Conservation (phyloP, 2,329 filamentous ascomycete genomes). For the Chaetomiaceae sp. region DNA sequence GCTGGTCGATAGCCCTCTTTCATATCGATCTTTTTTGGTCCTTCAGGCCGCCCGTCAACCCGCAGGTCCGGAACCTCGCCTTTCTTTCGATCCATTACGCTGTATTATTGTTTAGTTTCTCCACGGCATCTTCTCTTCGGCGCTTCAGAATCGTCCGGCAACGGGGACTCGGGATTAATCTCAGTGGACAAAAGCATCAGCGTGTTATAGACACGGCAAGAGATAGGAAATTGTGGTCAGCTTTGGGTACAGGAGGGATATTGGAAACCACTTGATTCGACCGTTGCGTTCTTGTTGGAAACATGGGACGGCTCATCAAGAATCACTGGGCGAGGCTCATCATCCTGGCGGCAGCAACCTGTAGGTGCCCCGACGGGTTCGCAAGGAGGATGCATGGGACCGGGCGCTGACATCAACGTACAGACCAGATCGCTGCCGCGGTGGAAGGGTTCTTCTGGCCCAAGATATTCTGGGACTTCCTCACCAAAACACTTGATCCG, state of each 20-base stretch:
- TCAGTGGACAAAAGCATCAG: constrained; percentile 7
- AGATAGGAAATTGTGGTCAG: constrained; percentile 14
- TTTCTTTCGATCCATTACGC: constrained; percentile 28
- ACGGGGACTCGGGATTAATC: constrained; percentile 3
- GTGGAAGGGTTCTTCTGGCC: constrained; percentile 95
- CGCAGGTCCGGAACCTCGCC: constrained; percentile 53
- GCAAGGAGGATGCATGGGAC: not conserved
- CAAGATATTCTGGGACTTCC: constrained; percentile 97
- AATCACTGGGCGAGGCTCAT: constrained; percentile 98
- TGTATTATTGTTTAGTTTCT: constrained; percentile 29
- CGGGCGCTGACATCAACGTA: constrained; percentile 26
- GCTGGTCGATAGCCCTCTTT: constrained; percentile 52
- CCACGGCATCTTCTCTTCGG: constrained; percentile 24
- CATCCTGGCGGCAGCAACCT: constrained; percentile 75
- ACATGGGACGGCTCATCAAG: constrained; percentile 97
- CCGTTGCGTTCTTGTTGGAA: constrained; percentile 26
- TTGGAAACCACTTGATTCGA: constrained; percentile 5
- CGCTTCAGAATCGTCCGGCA: constrained; percentile 5
- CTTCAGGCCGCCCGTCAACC: constrained; percentile 28
- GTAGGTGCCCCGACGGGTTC: constrained; percentile 43
- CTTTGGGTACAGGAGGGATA: not conserved
- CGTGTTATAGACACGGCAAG: constrained; percentile 24
- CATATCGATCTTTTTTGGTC: constrained; percentile 40
- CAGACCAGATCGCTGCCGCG: constrained; percentile 82
- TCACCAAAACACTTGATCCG: constrained; percentile 82